These are phyloP conservation scores for Cordyceps javanica DNA, from an alignment of 2,329 filamentous ascomycete genomes.

Conservation along the genomic window DNA sequence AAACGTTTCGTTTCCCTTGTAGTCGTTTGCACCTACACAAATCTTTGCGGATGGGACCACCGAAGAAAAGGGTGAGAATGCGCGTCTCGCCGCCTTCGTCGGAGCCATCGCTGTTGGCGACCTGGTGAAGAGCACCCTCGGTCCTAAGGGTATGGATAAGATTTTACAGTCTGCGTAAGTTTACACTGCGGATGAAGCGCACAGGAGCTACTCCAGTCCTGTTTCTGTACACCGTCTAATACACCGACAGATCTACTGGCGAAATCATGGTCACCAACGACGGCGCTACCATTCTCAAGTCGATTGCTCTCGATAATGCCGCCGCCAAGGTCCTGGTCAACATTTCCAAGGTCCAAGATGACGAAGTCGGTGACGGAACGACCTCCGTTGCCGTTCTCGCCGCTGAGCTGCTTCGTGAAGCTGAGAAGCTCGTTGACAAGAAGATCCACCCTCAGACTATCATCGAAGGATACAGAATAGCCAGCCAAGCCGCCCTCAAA, in stretches of 20 bases:
- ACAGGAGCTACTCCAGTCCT: constrained; percentile 9
- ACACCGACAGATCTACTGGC: constrained; percentile 66
- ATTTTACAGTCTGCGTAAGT: constrained; percentile 90
- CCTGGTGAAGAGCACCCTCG: constrained; percentile 92
- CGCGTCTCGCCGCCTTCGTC: constrained; percentile 94
- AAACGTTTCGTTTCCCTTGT: constrained; percentile 15
- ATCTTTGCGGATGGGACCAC: constrained; percentile 97
- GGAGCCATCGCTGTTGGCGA: constrained; percentile 97
- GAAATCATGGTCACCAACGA: constrained; percentile 99
- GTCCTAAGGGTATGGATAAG: constrained; percentile 99
- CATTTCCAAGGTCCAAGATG: constrained; percentile 98
- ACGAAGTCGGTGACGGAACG: constrained; percentile 96
- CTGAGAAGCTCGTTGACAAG: constrained; percentile 93
- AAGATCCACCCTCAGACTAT: constrained; percentile 99
- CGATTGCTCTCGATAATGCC: constrained; percentile 96
- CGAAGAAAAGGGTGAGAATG: constrained; percentile 98
- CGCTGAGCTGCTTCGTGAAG: constrained; percentile 90
- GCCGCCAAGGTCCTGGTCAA: constrained; percentile 98
- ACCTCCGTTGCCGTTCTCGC: constrained; percentile 96
- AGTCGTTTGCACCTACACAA: constrained; percentile 81
- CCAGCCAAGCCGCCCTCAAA: constrained; percentile 77
- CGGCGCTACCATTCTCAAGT: constrained; percentile 95
- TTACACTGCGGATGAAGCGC: background rate
- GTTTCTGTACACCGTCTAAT: constrained; percentile 18
- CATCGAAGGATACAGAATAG: constrained; percentile 98